These are phyloP conservation scores for Calonectria pseudoreteaudii DNA, from an alignment of 2,329 filamentous ascomycete species.

Conservation along the genomic window DNA sequence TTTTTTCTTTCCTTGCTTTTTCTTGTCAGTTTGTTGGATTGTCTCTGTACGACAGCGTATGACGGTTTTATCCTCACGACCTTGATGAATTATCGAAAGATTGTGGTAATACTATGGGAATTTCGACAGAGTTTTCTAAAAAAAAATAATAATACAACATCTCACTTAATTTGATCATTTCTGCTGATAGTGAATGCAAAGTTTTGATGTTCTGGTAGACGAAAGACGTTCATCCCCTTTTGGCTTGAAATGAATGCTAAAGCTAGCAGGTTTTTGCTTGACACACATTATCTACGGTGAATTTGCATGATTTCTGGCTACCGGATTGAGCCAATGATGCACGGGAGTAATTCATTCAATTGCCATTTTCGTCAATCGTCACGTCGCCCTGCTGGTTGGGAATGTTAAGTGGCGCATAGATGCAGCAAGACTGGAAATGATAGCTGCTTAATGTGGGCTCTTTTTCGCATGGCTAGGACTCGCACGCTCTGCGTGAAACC, in stretches of 20 bases:
- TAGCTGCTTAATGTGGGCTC: background rate
- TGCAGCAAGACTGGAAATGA: background rate
- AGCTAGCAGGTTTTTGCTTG: background rate
- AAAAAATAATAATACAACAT: background rate
- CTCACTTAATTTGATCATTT: background rate
- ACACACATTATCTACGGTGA: background rate
- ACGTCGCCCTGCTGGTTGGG: background rate
- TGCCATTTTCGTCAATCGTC: background rate
- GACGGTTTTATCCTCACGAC: constrained; percentile 10
- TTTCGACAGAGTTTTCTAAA: background rate
- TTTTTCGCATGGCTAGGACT: background rate
- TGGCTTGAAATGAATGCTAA: background rate
- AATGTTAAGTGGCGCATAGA: background rate
- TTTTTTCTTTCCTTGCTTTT: background rate
- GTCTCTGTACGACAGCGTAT: background rate
- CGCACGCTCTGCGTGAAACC: background rate
- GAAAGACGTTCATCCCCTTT: background rate
- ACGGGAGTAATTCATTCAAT: background rate
- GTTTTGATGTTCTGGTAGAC: background rate
- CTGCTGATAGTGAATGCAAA: background rate
- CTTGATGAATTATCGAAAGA: background rate
- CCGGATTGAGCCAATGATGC: background rate
- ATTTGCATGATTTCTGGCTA: background rate
- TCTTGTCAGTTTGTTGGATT: background rate
- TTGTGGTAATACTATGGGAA: background rate